Evolutionary conservation across 352 stramenopile genomes (phyloP).

Genomic region (Phytophthora pseudosyringae): DNA sequence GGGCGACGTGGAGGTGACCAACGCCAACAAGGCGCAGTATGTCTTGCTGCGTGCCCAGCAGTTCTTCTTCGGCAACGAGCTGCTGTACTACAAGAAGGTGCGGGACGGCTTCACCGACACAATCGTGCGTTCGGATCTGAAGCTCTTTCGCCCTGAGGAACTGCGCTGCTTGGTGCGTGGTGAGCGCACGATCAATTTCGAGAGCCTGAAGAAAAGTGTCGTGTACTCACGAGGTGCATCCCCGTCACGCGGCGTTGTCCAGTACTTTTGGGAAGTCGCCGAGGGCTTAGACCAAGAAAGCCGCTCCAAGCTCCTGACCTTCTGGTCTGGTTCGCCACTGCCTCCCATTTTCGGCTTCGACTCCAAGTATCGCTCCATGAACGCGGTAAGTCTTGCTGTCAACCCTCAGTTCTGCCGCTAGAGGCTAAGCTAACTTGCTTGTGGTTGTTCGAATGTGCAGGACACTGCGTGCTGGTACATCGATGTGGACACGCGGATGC

Average conservation of each 20-base stretch:
- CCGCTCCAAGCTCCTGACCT: constrained; percentile 68
- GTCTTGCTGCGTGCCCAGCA: constrained; percentile 64
- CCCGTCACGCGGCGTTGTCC: constrained; percentile 48
- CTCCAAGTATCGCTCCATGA: constrained; percentile 56
- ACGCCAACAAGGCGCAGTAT: constrained; percentile 74
- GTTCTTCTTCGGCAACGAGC: constrained; percentile 69
- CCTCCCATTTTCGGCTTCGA: constrained; percentile 82
- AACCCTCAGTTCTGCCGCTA: neutral
- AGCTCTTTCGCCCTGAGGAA: constrained; percentile 65
- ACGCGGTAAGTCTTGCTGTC: constrained; percentile 44
- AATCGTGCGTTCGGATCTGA: constrained; percentile 57
- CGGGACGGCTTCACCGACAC: constrained; percentile 65
- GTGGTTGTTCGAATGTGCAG: constrained; percentile 27
- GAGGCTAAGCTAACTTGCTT: constrained; percentile 6
- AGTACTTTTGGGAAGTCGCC: constrained; percentile 72
- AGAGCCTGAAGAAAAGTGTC: constrained; percentile 56
- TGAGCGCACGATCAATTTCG: constrained; percentile 60
- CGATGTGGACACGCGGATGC: constrained; percentile 61
- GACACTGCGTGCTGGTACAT: constrained; percentile 74
- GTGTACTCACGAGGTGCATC: constrained; percentile 62
- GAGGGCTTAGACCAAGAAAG: constrained; percentile 61
- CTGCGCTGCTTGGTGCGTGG: constrained; percentile 57
- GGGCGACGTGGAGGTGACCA: constrained; percentile 54
- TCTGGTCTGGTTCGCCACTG: constrained; percentile 75
- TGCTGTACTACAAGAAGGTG: constrained; percentile 65